Base-by-base conservation (phyloP, 768 basidiomycete genomes). In the Mycena belliarum region DNA sequence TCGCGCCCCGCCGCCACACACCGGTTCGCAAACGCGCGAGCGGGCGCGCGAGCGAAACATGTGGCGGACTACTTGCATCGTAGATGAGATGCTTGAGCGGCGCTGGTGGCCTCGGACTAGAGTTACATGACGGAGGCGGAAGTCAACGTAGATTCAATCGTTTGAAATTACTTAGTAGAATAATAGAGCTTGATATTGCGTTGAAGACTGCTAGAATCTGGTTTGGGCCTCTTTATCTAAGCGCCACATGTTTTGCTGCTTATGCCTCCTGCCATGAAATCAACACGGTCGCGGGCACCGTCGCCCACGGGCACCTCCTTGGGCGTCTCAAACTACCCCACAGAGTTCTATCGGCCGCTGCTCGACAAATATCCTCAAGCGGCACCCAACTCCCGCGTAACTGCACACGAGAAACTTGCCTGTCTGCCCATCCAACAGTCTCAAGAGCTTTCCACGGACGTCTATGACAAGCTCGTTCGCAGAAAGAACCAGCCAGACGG, bases 391-490 rank as follows among this genome's bases (percentile, higher is more conserved):
- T 88, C 91, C 24, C 86, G 92, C 29, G 83, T 90, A n/a, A 86
- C 83, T 54, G 92, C 92, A 15, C 78, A 92, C 40, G 90, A 93
- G 71, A 99, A 99, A 74, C 86, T 98, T 60, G 98, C 95, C 5
- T 82, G 94, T 38, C 82, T 99, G 59, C 97, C 96, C 5, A 87
- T 89, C 60, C 92, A 96, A 65, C 97, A 99, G 72, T 98, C 98
- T 66, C 93, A 97, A 65, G 97, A 99, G 70, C 79, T 99, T 3
- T 95, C 94, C 8, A 98, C 96, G 7, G 97, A 99, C 71, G 96
- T 98, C 3, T 98, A 94, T 69, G 97, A 98, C 71, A 97, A 99
- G 70, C 81, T 98, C 51, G 76, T 96, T 43, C 85, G 97, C 32
- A 77, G 96, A 59, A 85, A 88, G 75, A 84, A 79, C 52, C 82